Evolutionary conservation across 768 basidiomycete genomes (phyloP).

Genomic region (Tricholoma hemisulphureum): DNA sequence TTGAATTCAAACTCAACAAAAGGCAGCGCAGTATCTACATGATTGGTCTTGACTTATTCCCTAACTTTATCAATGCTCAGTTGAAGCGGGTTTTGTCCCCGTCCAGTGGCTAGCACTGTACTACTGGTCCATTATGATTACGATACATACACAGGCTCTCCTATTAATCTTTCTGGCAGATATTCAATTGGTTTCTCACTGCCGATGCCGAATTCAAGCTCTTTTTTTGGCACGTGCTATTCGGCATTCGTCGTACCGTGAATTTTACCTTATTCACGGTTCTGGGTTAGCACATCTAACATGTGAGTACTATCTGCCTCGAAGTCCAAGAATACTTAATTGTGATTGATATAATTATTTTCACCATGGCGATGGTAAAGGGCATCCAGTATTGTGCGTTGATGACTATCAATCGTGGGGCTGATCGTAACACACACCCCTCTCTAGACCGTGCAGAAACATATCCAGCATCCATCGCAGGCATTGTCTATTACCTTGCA

Average conservation of each 20-base stretch:
- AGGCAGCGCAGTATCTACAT: background rate
- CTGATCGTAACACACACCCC: background rate
- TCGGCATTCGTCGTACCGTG: background rate
- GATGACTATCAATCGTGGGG: background rate
- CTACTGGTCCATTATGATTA: background rate
- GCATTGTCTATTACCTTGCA: background rate
- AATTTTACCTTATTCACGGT: background rate
- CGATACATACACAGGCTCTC: background rate
- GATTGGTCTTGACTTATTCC: background rate
- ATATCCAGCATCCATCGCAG: background rate
- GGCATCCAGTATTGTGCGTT: background rate
- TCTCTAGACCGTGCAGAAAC: background rate
- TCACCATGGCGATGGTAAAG: background rate
- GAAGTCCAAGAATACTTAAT: background rate
- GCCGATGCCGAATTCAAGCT: background rate
- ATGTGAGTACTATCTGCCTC: background rate
- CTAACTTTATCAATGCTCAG: background rate
- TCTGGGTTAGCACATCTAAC: background rate
- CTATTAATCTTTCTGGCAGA: background rate
- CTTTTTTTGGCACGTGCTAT: slow-evolving; percentile 1
- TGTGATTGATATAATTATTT: background rate
- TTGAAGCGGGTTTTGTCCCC: background rate
- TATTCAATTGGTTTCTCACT: background rate
- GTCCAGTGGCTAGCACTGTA: background rate
- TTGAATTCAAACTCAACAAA: background rate